These are phyloP conservation scores for Lentinula aciculospora DNA, from an alignment of 768 basidiomycete species.

Conservation along the genomic window DNA sequence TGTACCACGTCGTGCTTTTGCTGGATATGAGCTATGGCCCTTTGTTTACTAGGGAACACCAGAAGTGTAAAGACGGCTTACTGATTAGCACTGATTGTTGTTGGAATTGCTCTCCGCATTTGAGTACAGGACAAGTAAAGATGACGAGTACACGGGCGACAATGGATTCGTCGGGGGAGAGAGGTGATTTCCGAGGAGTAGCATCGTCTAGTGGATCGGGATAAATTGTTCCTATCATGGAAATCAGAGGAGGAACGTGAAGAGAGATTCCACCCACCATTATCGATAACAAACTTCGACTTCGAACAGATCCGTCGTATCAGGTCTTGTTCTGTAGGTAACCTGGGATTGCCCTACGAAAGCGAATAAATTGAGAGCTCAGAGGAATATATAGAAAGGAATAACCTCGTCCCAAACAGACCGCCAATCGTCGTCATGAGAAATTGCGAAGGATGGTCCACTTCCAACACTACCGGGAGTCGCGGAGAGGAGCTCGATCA, in stretches of 20 bases:
- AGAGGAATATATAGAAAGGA: not conserved
- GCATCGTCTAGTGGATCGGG: conserved; percentile 1
- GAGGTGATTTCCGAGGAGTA: not conserved
- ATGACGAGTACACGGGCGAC: conserved; percentile 1
- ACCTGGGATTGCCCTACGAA: not conserved
- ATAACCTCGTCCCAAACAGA: conserved; percentile 3
- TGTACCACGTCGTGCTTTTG: conserved; percentile 6
- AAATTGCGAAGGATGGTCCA: conserved; percentile 5
- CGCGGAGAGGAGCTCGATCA: conserved; percentile 3
- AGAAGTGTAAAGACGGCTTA: not conserved
- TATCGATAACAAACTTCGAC: conserved; percentile 4
- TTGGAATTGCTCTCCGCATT: conserved; percentile 5
- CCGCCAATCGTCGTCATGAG: conserved; percentile 8
- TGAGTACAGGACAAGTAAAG: conserved; percentile 3
- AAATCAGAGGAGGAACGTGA: not conserved
- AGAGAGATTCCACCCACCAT: not conserved
- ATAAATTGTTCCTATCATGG: conserved; percentile 1
- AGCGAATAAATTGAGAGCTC: not conserved
- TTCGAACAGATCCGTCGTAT: conserved; percentile 2
- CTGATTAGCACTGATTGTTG: not conserved
- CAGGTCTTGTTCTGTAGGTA: conserved; percentile 1
- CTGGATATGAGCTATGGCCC: conserved; percentile 1
- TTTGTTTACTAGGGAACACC: not conserved
- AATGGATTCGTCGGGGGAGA: not conserved
- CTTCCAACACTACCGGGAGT: conserved; percentile 5